Evolutionary conservation across 2,329 filamentous ascomycete species (phyloP), one percentile per base, ranked within the genome.

Genomic region (Diaporthe citrichinensis): DNA sequence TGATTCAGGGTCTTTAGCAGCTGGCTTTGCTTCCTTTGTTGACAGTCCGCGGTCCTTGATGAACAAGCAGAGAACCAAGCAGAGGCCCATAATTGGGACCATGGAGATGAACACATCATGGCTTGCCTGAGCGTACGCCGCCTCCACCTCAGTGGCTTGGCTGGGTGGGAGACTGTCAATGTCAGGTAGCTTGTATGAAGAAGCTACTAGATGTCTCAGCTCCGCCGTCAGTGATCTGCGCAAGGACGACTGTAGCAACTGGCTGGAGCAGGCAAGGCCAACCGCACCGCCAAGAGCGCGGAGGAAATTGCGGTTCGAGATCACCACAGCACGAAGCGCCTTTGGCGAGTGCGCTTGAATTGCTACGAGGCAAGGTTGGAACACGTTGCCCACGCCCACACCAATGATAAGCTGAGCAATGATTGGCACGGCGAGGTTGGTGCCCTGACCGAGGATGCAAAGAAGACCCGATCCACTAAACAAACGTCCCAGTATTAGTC

Each of bases 261-360:
- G 71, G 58, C 71, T 73, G 2, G 41, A 73, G 39, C 71, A 73
- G 7, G 73, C 73, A 7, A 85, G 80, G 0, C 83, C 83, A n/a
- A 82, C 79, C 8, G 83, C 81, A 20, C 84, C 84, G 14, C 85
- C 84, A 5, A 84, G 78, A 9, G 80, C 81, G 14, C 85, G 81
- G 44, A 84, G 78, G 62, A 86, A 85, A 72, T 85, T 85, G n/a
- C 85, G 81, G 31, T 83, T 79, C 0, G 82, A 82, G 2, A 83
- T 86, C 2, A 82, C 81, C 46, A 86, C 84, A 15, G 85, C 84
- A 0, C 84, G 81, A 53, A 84, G 82, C 39, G 82, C 80, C 55
- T 80, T 83, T 6, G 80, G 80, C 0, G 80, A 81, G 74, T 85
- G 83, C 36, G 85, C 84, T 53, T 85, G 82, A 69, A 85, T 78